phyloP scores from a whole-genome alignment of 2,329 filamentous ascomycete genomes.

The Trichocomaceae sp. region DNA sequence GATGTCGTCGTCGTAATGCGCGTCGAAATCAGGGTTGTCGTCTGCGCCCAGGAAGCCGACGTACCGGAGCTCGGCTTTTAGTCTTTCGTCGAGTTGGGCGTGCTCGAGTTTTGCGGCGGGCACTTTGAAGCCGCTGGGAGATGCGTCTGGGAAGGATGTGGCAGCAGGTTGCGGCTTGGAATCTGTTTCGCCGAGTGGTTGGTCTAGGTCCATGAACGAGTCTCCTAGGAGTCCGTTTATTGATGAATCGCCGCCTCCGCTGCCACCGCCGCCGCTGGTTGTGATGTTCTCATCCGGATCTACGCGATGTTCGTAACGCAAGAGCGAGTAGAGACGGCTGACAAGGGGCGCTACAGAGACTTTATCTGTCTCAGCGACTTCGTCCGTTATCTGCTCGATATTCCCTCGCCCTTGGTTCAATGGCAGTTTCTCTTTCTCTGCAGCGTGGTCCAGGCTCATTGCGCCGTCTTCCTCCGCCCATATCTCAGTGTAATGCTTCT shows the following conservation, averaged over 20 bases:
- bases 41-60: slow-evolving; percentile 77
- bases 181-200: slow-evolving; percentile 43
- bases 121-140: slow-evolving; percentile 71
- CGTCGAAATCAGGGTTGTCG: slow-evolving; percentile 70
- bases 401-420: slow-evolving; percentile 77
- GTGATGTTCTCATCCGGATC: slow-evolving; percentile 53
- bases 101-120: slow-evolving; percentile 76
- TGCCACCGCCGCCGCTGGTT: slow-evolving; percentile 47
- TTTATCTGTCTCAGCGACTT: slow-evolving; percentile 79
- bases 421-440: slow-evolving; percentile 59
- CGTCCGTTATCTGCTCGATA: slow-evolving; percentile 81
- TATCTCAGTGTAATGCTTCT: slow-evolving; percentile 77
- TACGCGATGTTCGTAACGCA: slow-evolving; percentile 63
- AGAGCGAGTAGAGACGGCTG: slow-evolving; percentile 68
- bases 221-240: slow-evolving; percentile 45
- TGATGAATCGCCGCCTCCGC: slow-evolving; percentile 23
- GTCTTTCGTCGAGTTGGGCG: slow-evolving; percentile 76
- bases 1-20: slow-evolving; percentile 88
- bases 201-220: slow-evolving; percentile 41
- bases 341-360: slow-evolving; percentile 83
- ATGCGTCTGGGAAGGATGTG: slow-evolving; percentile 71
- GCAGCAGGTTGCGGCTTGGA: slow-evolving; percentile 56
- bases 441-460: slow-evolving; percentile 63
- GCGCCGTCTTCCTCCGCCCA: slow-evolving; percentile 92
- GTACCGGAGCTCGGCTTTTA: slow-evolving; percentile 84